Percentiles rank a stretch among this genome's conserved stretches.
Evolutionary conservation across 495 filamentous ascomycete species (phyloP).

Genomic region (Penicillium dipodomyicola): DNA sequence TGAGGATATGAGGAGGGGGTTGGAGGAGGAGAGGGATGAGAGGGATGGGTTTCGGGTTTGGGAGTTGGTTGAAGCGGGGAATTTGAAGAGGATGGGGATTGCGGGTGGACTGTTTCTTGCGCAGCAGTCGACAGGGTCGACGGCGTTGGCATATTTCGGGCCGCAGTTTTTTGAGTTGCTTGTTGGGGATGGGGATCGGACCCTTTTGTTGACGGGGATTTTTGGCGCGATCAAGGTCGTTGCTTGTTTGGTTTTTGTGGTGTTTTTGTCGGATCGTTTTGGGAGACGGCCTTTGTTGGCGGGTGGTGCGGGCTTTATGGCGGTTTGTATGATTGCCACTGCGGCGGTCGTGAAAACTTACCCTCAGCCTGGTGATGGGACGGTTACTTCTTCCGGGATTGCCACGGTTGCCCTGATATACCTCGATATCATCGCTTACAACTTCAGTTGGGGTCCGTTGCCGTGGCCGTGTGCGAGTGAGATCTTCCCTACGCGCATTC

Average conservation of each 20-base stretch:
- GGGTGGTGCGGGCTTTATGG: slow-evolving; percentile 48
- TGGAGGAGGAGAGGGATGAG: too few species aligned
- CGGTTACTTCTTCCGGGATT: slow-evolving; percentile 43
- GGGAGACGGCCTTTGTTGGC: slow-evolving; percentile 55
- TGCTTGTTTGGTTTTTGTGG: slow-evolving; percentile 47
- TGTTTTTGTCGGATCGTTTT: slow-evolving; percentile 56
- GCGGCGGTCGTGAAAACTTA: slow-evolving; percentile 53
- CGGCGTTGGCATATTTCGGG: slow-evolving; percentile 52
- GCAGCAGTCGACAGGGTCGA: slow-evolving; percentile 54
- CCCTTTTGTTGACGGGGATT: slow-evolving; percentile 49
- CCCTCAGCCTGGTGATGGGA: slow-evolving; percentile 35
- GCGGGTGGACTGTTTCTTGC: slow-evolving; percentile 44
- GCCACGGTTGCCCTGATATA: slow-evolving; percentile 51
- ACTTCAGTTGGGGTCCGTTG: slow-evolving; percentile 42
- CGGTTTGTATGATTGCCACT: slow-evolving; percentile 53
- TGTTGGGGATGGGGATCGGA: slow-evolving; percentile 41
- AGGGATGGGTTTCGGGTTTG: too few species aligned
- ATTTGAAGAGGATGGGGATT: slow-evolving; percentile 41
- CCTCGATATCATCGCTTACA: slow-evolving; percentile 47
- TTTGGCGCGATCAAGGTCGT: slow-evolving; percentile 52
- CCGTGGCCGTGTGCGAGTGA: slow-evolving; percentile 42
- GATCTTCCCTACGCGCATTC: slow-evolving; percentile 51
- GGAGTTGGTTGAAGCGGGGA: slow-evolving; percentile 14
- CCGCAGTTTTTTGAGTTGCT: slow-evolving; percentile 56
- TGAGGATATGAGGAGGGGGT: too few species aligned